Evolutionary conservation across 441 rosid genomes (phyloP).

Genomic region (Erysimum cheiri): DNA sequence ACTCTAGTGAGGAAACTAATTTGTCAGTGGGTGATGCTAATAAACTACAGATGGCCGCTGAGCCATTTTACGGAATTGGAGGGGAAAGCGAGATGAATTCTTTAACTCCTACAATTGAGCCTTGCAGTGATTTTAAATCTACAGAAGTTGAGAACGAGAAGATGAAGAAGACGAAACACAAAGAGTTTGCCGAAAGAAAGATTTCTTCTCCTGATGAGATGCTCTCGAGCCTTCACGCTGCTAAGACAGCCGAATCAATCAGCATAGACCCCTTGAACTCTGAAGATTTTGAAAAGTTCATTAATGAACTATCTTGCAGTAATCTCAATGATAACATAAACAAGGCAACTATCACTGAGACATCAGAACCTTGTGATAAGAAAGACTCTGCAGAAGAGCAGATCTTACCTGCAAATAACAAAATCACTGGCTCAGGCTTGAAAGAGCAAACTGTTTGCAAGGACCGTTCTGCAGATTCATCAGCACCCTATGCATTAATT

Average conservation of each 20-base stretch:
- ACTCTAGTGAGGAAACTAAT: background rate
- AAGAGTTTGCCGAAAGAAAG: background rate
- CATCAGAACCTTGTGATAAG: conserved; percentile 3
- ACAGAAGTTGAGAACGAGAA: conserved; percentile 35
- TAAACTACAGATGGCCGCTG: conserved; percentile 38
- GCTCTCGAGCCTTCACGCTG: conserved; percentile 16
- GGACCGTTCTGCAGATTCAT: conserved; percentile 28
- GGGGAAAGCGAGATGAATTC: conserved; percentile 55
- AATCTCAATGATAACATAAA: conserved; percentile 6
- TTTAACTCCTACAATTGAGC: conserved; percentile 39
- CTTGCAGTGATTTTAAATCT: conserved; percentile 25
- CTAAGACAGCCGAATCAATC: conserved; percentile 1
- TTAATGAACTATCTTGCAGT: conserved; percentile 4
- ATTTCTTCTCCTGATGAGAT: conserved; percentile 33
- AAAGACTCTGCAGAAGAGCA: conserved; percentile 16
- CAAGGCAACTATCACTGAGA: conserved; percentile 8
- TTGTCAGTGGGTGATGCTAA: conserved; percentile 23
- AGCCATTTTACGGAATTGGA: conserved; percentile 51
- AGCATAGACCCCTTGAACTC: conserved; percentile 14
- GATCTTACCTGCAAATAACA: conserved; percentile 5
- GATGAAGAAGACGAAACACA: conserved; percentile 33
- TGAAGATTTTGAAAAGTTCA: conserved; percentile 19
- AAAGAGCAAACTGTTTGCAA: conserved; percentile 5
- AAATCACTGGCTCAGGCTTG: background rate
- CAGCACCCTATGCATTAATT: conserved; percentile 53